A percentile compares a stretch with the other conserved stretches of the same genome.
phyloP scores from a whole-genome alignment of 23 red algal genomes.

The Gracilaria caudata region DNA sequence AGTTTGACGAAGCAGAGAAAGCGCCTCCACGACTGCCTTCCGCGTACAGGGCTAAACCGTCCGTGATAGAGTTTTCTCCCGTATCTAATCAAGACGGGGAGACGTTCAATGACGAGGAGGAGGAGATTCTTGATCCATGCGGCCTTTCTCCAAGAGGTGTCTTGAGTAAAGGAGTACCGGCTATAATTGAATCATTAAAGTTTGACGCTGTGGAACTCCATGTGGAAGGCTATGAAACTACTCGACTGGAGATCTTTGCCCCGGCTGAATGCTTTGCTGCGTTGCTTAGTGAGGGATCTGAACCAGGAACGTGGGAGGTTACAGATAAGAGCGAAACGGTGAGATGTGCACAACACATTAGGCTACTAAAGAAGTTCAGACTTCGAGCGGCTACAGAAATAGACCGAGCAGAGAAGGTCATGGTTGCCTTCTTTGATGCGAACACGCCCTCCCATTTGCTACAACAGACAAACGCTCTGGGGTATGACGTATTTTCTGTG shows the following conservation, averaged over 20 bases:
- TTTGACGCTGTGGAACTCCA: constrained; percentile 38
- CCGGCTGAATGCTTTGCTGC: constrained; percentile 37
- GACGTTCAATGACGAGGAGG: neutral
- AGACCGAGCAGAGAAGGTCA: constrained; percentile 37
- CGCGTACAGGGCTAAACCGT: constrained; percentile 25
- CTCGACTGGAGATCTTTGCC: constrained; percentile 26
- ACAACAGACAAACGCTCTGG: constrained; percentile 11
- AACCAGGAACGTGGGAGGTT: constrained; percentile 41
- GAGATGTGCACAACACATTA: constrained; percentile 21
- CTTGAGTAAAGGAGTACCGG: constrained; percentile 6
- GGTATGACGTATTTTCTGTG: constrained; percentile 26
- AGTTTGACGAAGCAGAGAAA: constrained; percentile 39
- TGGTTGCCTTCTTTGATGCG: constrained; percentile 38
- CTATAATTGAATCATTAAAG: constrained; percentile 37
- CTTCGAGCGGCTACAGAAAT: constrained; percentile 51
- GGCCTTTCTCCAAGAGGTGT: constrained; percentile 21
- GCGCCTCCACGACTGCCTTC: constrained; percentile 21
- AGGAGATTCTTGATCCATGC: constrained; percentile 14
- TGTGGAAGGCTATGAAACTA: constrained; percentile 38
- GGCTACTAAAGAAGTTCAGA: constrained; percentile 50
- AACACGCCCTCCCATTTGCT: constrained; percentile 23
- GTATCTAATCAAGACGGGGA: neutral
- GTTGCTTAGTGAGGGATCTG: constrained; percentile 38
- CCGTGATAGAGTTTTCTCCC: constrained; percentile 23
- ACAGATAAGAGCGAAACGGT: constrained; percentile 18